Base-by-base conservation (phyloP, 805 yeast species). In the Myxozyma sirexii region DNA sequence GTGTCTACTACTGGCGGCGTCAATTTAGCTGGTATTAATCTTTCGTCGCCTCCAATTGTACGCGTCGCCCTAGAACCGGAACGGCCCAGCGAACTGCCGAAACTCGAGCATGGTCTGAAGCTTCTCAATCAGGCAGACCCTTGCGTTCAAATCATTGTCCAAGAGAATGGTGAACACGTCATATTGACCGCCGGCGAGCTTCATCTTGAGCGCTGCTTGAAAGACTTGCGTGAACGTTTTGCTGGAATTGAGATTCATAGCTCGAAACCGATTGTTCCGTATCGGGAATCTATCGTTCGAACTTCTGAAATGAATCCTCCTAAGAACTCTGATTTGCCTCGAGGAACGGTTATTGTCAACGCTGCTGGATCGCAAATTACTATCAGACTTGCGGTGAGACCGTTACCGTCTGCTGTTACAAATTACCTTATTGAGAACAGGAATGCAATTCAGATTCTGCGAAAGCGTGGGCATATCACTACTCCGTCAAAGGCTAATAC, bases 111-210 rank as follows among this genome's bases (percentile, higher is more conserved):
- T 29, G 99, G 99, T 0, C 77, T 94, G 60, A 84, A 84, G 65
- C 75, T 90, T 58, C 77, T 94, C 42, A 85, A 92, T 55, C 86
- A 85, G 66, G 93, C 97, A 0, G 99, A 94, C 74, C 97, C 99
- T 0, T 93, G 97, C 68, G 96, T 92, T 21, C 90, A 90, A 67
- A 87, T 92, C 57, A 87, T 82, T 68, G 79, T 90, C 44, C 92
- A 89, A 68, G 97, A 90, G 59, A 84, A 86, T 7, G 99, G 99
- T 58, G 99, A 94, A 74, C 88, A 89, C 67, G 91, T 94, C 65
- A 77, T 94, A 67, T 90, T 96, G 46, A 92, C 96, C 8, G 97
- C 99, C 8, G 99, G 99, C 51, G 99, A 94, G 74, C 78, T 94
- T 63, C 99, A 94, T 77, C 78, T 94, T 43, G 99, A 94, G 70